Conservation (phyloP, 2,329 filamentous ascomycete species). For the Diaporthe caulivora region DNA sequence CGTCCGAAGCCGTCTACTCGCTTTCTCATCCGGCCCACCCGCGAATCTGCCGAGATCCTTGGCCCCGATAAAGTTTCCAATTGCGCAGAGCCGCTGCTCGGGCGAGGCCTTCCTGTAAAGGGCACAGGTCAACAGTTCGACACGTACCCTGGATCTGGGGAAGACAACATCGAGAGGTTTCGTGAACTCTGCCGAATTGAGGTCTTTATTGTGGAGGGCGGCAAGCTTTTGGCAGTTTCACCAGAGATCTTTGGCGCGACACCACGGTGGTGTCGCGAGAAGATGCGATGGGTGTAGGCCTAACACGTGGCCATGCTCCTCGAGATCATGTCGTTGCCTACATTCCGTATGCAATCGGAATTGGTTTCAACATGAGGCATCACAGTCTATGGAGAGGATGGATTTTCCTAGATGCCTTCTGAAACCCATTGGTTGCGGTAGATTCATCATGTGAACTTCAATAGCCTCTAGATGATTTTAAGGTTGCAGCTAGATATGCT, state of each 20-base stretch:
- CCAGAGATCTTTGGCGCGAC: not conserved
- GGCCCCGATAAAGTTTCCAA: not conserved
- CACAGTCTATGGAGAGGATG: not conserved
- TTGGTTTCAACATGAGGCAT: not conserved
- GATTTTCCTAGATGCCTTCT: not conserved
- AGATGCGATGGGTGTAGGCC: not conserved
- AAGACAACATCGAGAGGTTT: not conserved
- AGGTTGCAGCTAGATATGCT: constrained; percentile 3
- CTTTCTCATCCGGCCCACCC: not conserved
- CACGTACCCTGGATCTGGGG: not conserved
- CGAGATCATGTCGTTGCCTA: not conserved
- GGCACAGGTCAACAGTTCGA: not conserved
- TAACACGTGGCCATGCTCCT: not conserved
- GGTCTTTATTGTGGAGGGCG: not conserved
- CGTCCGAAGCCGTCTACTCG: not conserved
- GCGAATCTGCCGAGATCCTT: constrained; percentile 4
- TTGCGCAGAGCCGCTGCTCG: not conserved
- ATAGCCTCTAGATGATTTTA: not conserved
- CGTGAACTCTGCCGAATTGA: not conserved
- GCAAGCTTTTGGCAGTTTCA: not conserved
- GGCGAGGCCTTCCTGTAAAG: not conserved
- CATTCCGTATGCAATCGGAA: not conserved
- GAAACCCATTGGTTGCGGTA: not conserved
- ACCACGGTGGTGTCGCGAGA: not conserved
- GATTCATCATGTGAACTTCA: not conserved